Evolutionary conservation across 345 rosid genomes (phyloP).

Genomic region (Arabidopsis arenosa): DNA sequence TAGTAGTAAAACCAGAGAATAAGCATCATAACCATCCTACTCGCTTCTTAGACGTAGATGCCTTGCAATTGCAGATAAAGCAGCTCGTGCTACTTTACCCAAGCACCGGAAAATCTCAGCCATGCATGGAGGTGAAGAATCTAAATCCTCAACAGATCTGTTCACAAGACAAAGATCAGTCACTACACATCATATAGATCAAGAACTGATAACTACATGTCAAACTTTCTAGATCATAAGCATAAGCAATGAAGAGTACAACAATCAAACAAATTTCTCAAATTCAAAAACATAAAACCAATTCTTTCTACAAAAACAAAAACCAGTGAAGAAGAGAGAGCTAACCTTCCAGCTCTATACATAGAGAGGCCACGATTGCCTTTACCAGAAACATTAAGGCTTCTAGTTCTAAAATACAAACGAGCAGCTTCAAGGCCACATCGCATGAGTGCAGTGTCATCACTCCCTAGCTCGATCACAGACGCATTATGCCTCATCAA

Average conservation of each 20-base stretch:
- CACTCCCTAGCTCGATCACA: slow-evolving; percentile 77
- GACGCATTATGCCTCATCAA: slow-evolving; percentile 84
- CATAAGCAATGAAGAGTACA: background rate
- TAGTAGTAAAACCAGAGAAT: slow-evolving; percentile 27
- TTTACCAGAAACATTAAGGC: slow-evolving; percentile 51
- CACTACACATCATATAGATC: background rate
- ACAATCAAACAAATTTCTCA: background rate
- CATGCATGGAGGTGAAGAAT: slow-evolving; percentile 96
- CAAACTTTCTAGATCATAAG: background rate
- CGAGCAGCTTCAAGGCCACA: slow-evolving; percentile 88
- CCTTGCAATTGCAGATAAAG: slow-evolving; percentile 82
- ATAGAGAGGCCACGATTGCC: slow-evolving; percentile 70
- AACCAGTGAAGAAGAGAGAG: background rate
- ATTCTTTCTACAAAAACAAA: background rate
- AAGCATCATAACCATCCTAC: slow-evolving; percentile 61
- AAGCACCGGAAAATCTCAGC: slow-evolving; percentile 84
- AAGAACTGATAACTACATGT: background rate
- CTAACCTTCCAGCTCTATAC: slow-evolving; percentile 93
- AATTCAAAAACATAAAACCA: background rate
- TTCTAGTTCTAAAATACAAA: slow-evolving; percentile 69
- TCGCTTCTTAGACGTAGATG: slow-evolving; percentile 96
- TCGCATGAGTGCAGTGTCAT: slow-evolving; percentile 72
- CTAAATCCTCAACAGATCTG: slow-evolving; percentile 89
- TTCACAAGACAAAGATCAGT: slow-evolving; percentile 33
- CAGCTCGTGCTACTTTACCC: slow-evolving; percentile 97